Percentiles rank a stretch among this genome's conserved stretches.
phyloP scores from a whole-genome alignment of 2,329 filamentous ascomycete species.

The Samsoniella hepiali region DNA sequence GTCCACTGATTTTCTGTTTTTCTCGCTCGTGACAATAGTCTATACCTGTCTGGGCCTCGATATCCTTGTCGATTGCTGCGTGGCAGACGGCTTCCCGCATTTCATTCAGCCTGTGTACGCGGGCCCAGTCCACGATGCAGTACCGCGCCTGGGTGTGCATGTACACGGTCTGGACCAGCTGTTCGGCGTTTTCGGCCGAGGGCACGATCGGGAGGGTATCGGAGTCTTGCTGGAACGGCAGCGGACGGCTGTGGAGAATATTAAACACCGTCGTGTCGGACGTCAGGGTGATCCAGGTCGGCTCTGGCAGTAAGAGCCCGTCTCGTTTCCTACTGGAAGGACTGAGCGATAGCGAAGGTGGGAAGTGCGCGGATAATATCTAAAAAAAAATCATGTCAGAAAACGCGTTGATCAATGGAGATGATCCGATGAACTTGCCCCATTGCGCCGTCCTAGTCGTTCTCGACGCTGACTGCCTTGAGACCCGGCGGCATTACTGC shows the following conservation, averaged over 20 bases:
- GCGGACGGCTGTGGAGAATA: neutral
- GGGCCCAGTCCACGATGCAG: constrained; percentile 18
- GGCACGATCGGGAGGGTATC: neutral
- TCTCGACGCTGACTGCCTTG: neutral
- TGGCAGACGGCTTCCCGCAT: constrained; percentile 5
- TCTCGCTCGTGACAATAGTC: neutral
- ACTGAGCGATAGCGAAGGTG: neutral
- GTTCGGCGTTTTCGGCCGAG: neutral
- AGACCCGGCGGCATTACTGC: neutral
- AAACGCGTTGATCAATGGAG: neutral
- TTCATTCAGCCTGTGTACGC: constrained; percentile 9
- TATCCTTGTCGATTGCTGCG: neutral
- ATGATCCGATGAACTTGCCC: neutral
- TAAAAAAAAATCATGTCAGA: neutral
- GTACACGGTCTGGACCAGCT: constrained; percentile 1
- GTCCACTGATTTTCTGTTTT: neutral
- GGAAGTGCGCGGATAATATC: neutral
- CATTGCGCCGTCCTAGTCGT: neutral
- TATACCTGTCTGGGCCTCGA: constrained; percentile 5
- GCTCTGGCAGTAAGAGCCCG: neutral
- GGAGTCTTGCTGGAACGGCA: neutral
- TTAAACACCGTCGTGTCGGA: constrained; percentile 6
- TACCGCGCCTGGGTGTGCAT: constrained; percentile 16
- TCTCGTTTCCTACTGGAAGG: neutral
- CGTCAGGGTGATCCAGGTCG: constrained; percentile 1